phyloP scores from a whole-genome alignment of 139 green algal genomes.

The Coelastrella sp. region DNA sequence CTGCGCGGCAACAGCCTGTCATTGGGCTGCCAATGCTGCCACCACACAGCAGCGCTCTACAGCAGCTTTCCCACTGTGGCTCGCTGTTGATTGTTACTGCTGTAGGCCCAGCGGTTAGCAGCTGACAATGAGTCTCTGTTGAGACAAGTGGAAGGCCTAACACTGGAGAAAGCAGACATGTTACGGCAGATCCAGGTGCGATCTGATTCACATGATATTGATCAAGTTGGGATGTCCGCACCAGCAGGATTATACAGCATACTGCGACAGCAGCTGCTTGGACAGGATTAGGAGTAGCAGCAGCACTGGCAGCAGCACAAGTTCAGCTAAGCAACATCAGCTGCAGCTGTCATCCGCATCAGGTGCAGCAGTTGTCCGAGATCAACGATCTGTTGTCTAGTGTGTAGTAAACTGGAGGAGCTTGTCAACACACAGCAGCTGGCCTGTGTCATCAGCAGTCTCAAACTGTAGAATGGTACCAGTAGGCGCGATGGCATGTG shows the following conservation, averaged over 20 bases:
- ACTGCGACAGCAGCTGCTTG: neutral
- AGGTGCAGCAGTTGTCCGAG: too few relatives aligned
- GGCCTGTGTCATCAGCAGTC: too few relatives aligned
- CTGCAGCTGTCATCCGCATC: too few relatives aligned
- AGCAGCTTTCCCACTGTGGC: too few relatives aligned
- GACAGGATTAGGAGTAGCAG: neutral
- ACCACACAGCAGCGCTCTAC: too few relatives aligned
- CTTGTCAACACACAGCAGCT: too few relatives aligned
- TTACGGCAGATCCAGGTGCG: slow-evolving; percentile 52
- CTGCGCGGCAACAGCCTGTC: too few relatives aligned
- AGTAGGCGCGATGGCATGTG: too few relatives aligned
- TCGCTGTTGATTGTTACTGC: neutral
- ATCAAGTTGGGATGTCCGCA: too few relatives aligned
- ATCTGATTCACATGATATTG: neutral
- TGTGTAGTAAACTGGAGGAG: neutral
- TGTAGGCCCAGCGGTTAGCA: slow-evolving; percentile 35
- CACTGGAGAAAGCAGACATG: slow-evolving; percentile 57
- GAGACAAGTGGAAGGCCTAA: slow-evolving; percentile 53
- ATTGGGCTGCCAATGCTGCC: too few relatives aligned
- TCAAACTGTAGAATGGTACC: too few relatives aligned
- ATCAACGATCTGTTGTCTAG: neutral
- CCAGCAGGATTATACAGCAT: neutral
- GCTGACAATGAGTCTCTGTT: slow-evolving; percentile 56
- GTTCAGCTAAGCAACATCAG: too few relatives aligned
- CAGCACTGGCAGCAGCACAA: neutral